Base-by-base conservation (phyloP, 2,329 filamentous ascomycete species). In the Colletotrichum sp. region DNA sequence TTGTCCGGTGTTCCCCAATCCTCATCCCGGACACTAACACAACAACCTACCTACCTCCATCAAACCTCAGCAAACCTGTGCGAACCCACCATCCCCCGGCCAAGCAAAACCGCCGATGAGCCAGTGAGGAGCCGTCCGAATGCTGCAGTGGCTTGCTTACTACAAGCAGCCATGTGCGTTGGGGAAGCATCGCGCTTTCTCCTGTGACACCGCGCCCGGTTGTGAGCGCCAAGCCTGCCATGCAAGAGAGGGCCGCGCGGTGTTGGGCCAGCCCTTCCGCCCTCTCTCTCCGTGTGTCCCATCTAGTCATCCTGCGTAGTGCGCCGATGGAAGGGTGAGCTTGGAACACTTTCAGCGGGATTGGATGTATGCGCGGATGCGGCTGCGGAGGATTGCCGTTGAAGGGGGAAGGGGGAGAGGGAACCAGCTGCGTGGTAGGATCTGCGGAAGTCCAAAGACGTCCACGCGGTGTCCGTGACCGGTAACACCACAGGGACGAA, bases 1-100 rank as follows among this genome's bases (percentile, higher is more conserved):
- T 44, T 71, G 68, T 55, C 36, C 74, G 74, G 74, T 74, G 74
- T 76, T 76, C 74, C 74, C 74, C 74, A 76, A 76, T 52, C 32
- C 57, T 36, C 74, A 76, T 76, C 70, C 74, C 74, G 74, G 70
- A 65, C 49, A 32, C 44, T 49, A 49, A 49, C 44, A 49, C 44
- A 49, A 49, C 44, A 12, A n/a, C 39, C 39, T 44, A 21, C 44
- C 44, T 49, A 49, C 44, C n/a, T 32, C 34, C 18, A 65, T 18
- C 39, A 39, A 65, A 44, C 24, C 64, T 60, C 71, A 52, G 21
- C 30, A 24, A 32, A 18, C n/a, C 60, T 74, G 34, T 5, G n/a
- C 59, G 4, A 64, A 12, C 44, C 66, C 21, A n/a, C 60, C 62
- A 64, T 30, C n/a, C n/a, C 28, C 57, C 16, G 49, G 68, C 65